Evolutionary conservation across 1,139 yeast genomes (phyloP), one percentile per base, ranked within the genome.

Genomic region (Geotrichum candidum): DNA sequence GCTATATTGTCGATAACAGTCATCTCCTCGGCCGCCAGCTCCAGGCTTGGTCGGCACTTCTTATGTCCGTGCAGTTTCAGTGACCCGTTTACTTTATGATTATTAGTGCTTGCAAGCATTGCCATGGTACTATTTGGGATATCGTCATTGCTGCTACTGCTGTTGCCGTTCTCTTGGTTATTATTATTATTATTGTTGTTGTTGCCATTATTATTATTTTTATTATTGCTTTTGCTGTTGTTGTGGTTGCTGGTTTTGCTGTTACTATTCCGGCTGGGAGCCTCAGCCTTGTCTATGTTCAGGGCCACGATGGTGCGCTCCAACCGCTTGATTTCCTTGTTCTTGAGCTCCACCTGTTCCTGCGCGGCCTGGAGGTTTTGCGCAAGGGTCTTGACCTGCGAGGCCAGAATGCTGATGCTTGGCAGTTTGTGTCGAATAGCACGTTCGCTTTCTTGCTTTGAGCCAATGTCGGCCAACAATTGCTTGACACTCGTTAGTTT

Each of bases 401-500:
- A n/a, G 18, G 48, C 48, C 23, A 41, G 22, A 41, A 41, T 41
- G 48, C 48, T 41, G 7, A 41, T 23, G 18, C 48, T 41, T 4
- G 48, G 48, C 22, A 41, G 48, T 23, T 41, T 41, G 22, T 41
- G 48, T 10, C 48, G 48, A 15, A 41, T 41, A 7, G 48, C 48
- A 7, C 48, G 48, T n/a, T 41, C 48, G 5, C 22, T 41, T 33
- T 67, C 61, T 60, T 70, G 73, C 25, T 61, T 63, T 35, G 61
- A 55, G 31, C 63, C 63, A 51, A 74, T 72, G 50, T 73, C 72
- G 25, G 67, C 67, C 46, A 75, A 64, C 63, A 80, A 73, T 10
- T 72, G 70, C 33, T 76, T 74, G 18, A 80, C 76, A 3, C 81
- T 76, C 58, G 74, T 72, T 56, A 82, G 65, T 66, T 80, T 81